phyloP scores from a whole-genome alignment of 1,284 basidiomycete species.

The Rhodotorula sp. region DNA sequence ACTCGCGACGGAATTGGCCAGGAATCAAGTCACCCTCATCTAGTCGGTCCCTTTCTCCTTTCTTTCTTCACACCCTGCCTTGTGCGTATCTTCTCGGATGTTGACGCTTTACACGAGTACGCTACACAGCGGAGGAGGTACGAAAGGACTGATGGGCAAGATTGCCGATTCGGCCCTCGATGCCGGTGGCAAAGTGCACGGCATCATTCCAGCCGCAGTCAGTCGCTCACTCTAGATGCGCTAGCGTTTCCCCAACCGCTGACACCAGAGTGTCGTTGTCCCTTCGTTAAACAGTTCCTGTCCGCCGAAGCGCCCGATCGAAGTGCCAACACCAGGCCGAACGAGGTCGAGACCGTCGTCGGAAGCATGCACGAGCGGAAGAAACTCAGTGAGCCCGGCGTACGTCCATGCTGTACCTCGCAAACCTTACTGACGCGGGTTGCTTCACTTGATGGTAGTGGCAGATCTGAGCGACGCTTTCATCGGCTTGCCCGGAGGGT shows the following conservation, averaged over 20 bases:
- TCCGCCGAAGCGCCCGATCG: constrained; percentile 27
- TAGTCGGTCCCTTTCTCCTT: constrained; percentile 17
- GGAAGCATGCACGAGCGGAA: constrained; percentile 49
- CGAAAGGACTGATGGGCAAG: constrained; percentile 36
- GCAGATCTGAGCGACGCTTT: constrained; percentile 45
- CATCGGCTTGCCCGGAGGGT: constrained; percentile 43
- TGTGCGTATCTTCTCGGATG: no score
- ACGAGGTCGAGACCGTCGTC: constrained; percentile 43
- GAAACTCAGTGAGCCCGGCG: constrained; percentile 38
- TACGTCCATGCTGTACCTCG: no score
- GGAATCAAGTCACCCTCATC: constrained; percentile 9
- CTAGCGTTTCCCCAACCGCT: background rate
- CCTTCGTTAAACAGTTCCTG: constrained; percentile 16
- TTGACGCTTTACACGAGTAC: no score
- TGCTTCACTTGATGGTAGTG: constrained; percentile 4
- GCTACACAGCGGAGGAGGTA: constrained; percentile 29
- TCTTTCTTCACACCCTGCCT: no score
- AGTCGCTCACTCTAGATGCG: no score
- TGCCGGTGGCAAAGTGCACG: constrained; percentile 30
- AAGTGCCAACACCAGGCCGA: constrained; percentile 3
- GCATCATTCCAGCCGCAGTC: constrained; percentile 37
- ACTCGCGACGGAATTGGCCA: constrained; percentile 23
- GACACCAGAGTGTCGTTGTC: background rate
- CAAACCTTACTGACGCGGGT: background rate
- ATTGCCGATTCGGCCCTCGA: constrained; percentile 13